Evolutionary conservation across 441 rosid species (phyloP).

Genomic region (Euphorbia neoarborescens): DNA sequence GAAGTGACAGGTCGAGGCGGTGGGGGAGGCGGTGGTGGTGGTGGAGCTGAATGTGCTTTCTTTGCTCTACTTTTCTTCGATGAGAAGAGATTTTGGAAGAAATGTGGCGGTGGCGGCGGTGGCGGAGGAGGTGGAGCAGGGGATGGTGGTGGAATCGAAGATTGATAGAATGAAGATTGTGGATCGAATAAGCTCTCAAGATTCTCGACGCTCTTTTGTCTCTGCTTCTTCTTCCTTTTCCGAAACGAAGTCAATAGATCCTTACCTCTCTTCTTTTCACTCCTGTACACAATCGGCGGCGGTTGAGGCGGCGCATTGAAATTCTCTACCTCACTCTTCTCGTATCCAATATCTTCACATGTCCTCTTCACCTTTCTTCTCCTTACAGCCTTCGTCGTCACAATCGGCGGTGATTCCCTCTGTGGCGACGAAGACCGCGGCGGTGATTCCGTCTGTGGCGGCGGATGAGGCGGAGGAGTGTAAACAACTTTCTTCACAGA

Average conservation of each 20-base stretch:
- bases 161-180: constrained; percentile 21
- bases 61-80: constrained; percentile 46
- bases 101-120: constrained; percentile 52
- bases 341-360: constrained; percentile 28
- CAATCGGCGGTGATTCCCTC: constrained; percentile 9
- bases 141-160: constrained; percentile 25
- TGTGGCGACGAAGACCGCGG: constrained; percentile 15
- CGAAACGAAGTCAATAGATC: constrained; percentile 46
- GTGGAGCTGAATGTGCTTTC: constrained; percentile 22
- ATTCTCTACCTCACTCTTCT: constrained; percentile 15
- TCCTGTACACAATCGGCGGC: constrained; percentile 25
- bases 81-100: constrained; percentile 47
- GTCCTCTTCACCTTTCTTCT: constrained; percentile 38
- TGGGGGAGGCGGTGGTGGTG: constrained; percentile 30
- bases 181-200: constrained; percentile 54
- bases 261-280: constrained; percentile 52
- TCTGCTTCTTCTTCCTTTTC: constrained; percentile 52
- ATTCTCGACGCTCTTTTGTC: constrained; percentile 75
- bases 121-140: constrained; percentile 34
- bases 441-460: constrained; percentile 12
- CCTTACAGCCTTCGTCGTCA: constrained; percentile 31
- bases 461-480: constrained; percentile 11
- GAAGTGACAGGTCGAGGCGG: constrained; percentile 31
- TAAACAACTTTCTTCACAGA: constrained; percentile 18
- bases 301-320: constrained; percentile 23